A percentile compares a stretch with the other conserved stretches of the same genome.
Evolutionary conservation across 2,329 filamentous ascomycete species (phyloP).

Genomic region (Coleophoma eucalyptorum): DNA sequence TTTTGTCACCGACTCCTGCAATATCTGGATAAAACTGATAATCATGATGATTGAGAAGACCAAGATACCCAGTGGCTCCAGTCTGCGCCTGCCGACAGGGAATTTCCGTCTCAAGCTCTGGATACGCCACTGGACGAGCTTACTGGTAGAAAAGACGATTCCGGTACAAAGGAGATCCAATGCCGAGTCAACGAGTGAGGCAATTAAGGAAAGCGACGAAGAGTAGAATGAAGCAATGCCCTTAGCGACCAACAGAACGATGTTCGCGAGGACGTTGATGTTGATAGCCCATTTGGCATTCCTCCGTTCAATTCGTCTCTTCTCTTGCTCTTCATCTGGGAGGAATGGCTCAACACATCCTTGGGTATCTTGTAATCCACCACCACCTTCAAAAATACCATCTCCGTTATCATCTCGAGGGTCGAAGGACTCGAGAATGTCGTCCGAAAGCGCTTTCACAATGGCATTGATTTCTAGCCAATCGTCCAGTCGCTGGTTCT

Average conservation of each 20-base stretch:
- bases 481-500: constrained; percentile 51
- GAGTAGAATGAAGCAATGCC: constrained; percentile 46
- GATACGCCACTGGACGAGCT: constrained; percentile 52
- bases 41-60: constrained; percentile 60
- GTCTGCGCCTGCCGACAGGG: constrained; percentile 48
- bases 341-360: constrained; percentile 51
- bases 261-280: constrained; percentile 54
- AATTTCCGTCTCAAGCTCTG: constrained; percentile 45
- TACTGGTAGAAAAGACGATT: constrained; percentile 55
- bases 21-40: constrained; percentile 55
- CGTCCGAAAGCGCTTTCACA: constrained; percentile 51
- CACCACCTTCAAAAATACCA: constrained; percentile 47
- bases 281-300: constrained; percentile 55
- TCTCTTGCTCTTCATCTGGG: constrained; percentile 48
- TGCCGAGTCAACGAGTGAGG: constrained; percentile 55
- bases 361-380: constrained; percentile 41
- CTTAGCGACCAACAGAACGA: constrained; percentile 50
- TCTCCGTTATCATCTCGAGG: constrained; percentile 51
- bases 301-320: constrained; percentile 39
- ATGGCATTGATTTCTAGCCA: constrained; percentile 57
- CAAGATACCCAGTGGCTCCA: constrained; percentile 56
- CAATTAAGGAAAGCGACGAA: constrained; percentile 54
- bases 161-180: constrained; percentile 56
- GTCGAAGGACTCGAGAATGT: constrained; percentile 57
- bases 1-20: constrained; percentile 54